phyloP scores from a whole-genome alignment of 768 basidiomycete species.

The Dioszegia hungarica region DNA sequence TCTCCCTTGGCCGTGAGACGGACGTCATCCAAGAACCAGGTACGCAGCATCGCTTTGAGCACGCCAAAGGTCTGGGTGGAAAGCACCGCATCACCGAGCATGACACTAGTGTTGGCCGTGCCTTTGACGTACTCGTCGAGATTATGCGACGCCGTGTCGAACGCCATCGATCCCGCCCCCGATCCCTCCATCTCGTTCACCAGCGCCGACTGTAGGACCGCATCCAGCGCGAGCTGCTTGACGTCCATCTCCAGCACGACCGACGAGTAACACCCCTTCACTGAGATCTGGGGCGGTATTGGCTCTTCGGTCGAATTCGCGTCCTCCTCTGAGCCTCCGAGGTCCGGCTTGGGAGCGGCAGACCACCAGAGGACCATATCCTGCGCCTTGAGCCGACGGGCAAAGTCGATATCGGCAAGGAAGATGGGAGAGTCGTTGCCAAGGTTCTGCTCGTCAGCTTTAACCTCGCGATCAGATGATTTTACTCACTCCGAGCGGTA shows the following conservation, averaged over 20 bases:
- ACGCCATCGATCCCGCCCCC: conserved; percentile 78
- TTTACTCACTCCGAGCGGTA: conserved; percentile 64
- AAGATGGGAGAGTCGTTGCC: conserved; percentile 85
- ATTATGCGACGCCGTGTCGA: conserved; percentile 86
- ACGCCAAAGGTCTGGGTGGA: conserved; percentile 80
- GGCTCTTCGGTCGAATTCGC: conserved; percentile 69
- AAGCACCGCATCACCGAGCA: conserved; percentile 81
- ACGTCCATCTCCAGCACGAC: conserved; percentile 91
- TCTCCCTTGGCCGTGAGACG: conserved; percentile 64
- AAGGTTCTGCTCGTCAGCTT: conserved; percentile 56
- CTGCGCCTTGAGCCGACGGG: conserved; percentile 75
- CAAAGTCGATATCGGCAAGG: conserved; percentile 83
- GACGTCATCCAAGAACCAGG: conserved; percentile 76
- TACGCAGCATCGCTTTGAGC: conserved; percentile 79
- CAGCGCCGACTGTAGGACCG: conserved; percentile 85
- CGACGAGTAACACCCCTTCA: conserved; percentile 82
- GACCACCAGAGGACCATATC: conserved; percentile 98
- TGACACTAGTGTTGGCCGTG: conserved; percentile 63
- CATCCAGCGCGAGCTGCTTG: too few relatives aligned
- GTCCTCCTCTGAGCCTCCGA: conserved; percentile 90
- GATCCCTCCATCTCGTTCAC: conserved; percentile 97
- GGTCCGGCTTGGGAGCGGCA: conserved; percentile 74
- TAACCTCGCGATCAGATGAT: background rate
- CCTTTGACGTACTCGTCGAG: conserved; percentile 80
- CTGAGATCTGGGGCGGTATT: conserved; percentile 74